Base-by-base conservation (phyloP, 2,329 filamentous ascomycete genomes). In the Ramularia endophylla region DNA sequence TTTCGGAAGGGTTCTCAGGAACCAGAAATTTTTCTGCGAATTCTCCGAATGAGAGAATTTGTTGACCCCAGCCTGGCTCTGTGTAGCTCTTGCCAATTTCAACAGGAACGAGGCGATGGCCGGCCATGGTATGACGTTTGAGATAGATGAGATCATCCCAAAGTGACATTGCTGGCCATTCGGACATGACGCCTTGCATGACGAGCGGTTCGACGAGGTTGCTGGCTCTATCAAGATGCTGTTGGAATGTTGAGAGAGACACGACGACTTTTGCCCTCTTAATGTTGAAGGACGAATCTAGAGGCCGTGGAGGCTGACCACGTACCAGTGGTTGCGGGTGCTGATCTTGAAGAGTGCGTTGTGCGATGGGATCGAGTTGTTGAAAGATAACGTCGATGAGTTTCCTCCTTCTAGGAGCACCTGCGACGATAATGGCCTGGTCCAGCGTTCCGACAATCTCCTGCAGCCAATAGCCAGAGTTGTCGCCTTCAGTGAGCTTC, bases 61-160 rank as follows among this genome's bases (percentile, higher is more conserved):
- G 76, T 63, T 97, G 90, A 0, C 81, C 80, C 89, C 90, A 95
- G 16, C 73, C 82, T 15, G 78, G 75, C 49, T 95, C 87, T 1
- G 87, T 89, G 58, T 97, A 98, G 57, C 84, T 92, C 34, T 85
- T 72, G 0, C 92, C 90, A 27, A 63, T 48, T 60, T 95, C 90
- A 31, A 47, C 40, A 7, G 46, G 46, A 4, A 97, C 85, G 0
- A 95, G 74, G 8, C 92, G 75, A 22, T 81, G 72, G 0, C 92
- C 92, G 2, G 71, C 75, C 27, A 95, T 78, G 0, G 89, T 95
- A 41, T 71, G 74, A 8, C 77, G 72, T 8, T 87, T 70, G 42
- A 95, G 78, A 61, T 95, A 95, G 0, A 69, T 67, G 0, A 81
- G 80, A n/a, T 73, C 77, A 7, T 68, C 72, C 92, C 92, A 98